These are phyloP conservation scores for Paraphoma chrysanthemicola DNA, from an alignment of 2,329 filamentous ascomycete species.

Conservation along the genomic window DNA sequence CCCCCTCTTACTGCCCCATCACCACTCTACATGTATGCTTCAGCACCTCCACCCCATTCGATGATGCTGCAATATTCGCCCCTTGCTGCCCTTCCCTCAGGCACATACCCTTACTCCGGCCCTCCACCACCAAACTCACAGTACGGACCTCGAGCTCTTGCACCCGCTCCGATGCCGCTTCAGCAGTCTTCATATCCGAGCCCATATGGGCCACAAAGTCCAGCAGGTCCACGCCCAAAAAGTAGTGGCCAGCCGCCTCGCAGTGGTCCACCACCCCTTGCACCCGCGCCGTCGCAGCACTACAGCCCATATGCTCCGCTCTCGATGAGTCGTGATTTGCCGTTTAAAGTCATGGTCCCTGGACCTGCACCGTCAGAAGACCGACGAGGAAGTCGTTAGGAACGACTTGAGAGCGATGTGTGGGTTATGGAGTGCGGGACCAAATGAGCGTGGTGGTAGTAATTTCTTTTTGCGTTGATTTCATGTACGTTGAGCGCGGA, in stretches of 20 bases:
- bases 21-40: slow-evolving; percentile 27
- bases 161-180: slow-evolving; percentile 29
- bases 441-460: no score
- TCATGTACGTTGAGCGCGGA: no score
- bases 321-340: slow-evolving; percentile 25
- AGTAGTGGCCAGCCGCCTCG: slow-evolving; percentile 29
- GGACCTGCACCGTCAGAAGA: slow-evolving; percentile 30
- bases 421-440: neutral
- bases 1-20: slow-evolving; percentile 27
- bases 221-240: slow-evolving; percentile 27
- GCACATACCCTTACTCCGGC: slow-evolving; percentile 21
- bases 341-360: slow-evolving; percentile 42
- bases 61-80: slow-evolving; percentile 36
- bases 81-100: slow-evolving; percentile 33
- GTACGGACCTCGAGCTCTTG: slow-evolving; percentile 27
- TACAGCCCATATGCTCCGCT: slow-evolving; percentile 36
- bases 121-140: slow-evolving; percentile 22
- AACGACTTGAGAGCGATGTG: slow-evolving; percentile 12
- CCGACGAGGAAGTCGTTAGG: slow-evolving; percentile 37
- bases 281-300: slow-evolving; percentile 39
- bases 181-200: slow-evolving; percentile 34
- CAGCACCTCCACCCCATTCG: slow-evolving; percentile 26
- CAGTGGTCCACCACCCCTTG: slow-evolving; percentile 34
- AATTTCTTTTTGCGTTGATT: no score
- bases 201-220: slow-evolving; percentile 38